phyloP scores from a whole-genome alignment of 768 basidiomycete species.

The Chlorophyllum brunneum region DNA sequence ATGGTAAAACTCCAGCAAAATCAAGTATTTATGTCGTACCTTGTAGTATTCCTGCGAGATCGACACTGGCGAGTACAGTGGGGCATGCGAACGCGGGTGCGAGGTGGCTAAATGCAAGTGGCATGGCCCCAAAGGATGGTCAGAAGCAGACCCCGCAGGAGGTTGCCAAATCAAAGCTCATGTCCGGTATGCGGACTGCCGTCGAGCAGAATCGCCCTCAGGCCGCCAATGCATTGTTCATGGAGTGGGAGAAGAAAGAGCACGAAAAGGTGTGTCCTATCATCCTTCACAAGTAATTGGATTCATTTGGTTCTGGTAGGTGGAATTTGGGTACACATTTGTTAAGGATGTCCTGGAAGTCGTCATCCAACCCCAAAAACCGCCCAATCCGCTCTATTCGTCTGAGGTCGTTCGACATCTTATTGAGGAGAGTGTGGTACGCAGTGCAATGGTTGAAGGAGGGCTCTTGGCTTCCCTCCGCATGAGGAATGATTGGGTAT shows the following conservation, averaged over 20 bases:
- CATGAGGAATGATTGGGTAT: slow-evolving; percentile 67
- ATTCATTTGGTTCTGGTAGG: neutral
- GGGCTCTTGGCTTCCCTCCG: slow-evolving; percentile 53
- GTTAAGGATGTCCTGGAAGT: slow-evolving; percentile 54
- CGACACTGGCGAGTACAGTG: slow-evolving; percentile 62
- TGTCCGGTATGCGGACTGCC: slow-evolving; percentile 33
- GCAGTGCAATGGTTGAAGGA: slow-evolving; percentile 57
- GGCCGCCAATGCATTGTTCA: slow-evolving; percentile 56
- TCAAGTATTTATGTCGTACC: slow-evolving; percentile 63
- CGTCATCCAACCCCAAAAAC: slow-evolving; percentile 35
- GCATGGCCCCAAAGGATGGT: neutral
- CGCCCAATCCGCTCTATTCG: slow-evolving; percentile 37
- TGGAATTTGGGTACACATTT: slow-evolving; percentile 41
- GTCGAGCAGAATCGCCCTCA: slow-evolving; percentile 43
- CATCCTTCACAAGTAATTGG: neutral
- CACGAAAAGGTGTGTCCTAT: slow-evolving; percentile 14
- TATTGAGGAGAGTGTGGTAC: slow-evolving; percentile 53
- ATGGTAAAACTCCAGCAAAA: slow-evolving; percentile 18
- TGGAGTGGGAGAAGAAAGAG: slow-evolving; percentile 50
- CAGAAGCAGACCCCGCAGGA: slow-evolving; percentile 14
- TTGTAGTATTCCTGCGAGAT: slow-evolving; percentile 43
- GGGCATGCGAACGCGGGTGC: slow-evolving; percentile 40
- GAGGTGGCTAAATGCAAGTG: slow-evolving; percentile 37
- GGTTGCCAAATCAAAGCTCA: slow-evolving; percentile 24
- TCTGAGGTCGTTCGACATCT: slow-evolving; percentile 54